Conservation (phyloP, 2,329 filamentous ascomycete species). For the Triangularia setosa region DNA sequence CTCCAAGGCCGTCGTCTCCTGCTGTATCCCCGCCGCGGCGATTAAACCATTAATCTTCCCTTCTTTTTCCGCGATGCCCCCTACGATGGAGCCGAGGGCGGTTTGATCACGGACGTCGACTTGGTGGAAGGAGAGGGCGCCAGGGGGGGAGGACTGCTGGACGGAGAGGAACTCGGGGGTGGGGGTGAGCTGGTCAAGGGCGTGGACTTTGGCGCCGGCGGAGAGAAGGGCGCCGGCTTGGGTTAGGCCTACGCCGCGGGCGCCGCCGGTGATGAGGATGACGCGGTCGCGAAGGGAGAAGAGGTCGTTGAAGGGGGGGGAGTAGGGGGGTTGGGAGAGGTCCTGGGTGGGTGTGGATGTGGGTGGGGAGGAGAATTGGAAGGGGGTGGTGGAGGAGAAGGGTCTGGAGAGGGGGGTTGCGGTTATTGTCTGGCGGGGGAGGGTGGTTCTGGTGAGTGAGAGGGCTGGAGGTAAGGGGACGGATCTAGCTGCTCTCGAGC, state of each 20-base stretch:
- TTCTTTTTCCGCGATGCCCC: constrained; percentile 64
- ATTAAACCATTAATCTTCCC: constrained; percentile 77
- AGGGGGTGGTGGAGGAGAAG: constrained; percentile 14
- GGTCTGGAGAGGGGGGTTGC: neutral
- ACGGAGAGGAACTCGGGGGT: constrained; percentile 63
- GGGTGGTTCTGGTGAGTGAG: neutral
- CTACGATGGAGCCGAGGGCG: constrained; percentile 62
- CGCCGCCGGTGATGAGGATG: constrained; percentile 72
- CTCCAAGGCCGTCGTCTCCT: constrained; percentile 78
- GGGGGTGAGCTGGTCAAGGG: constrained; percentile 58
- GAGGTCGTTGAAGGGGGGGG: constrained; percentile 46
- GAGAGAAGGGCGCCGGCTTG: constrained; percentile 77
- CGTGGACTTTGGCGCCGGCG: constrained; percentile 70
- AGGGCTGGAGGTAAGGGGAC: neutral
- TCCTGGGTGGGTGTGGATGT: constrained; percentile 12
- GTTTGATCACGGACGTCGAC: constrained; percentile 75
- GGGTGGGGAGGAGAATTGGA: constrained; percentile 46
- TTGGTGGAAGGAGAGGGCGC: constrained; percentile 67
- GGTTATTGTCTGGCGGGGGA: neutral
- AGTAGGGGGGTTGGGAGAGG: constrained; percentile 5
- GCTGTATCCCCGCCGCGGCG: constrained; percentile 67
- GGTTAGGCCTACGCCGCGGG: constrained; percentile 71
- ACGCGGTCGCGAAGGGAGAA: constrained; percentile 48
- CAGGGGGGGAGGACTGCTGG: constrained; percentile 57
- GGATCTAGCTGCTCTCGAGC: neutral